phyloP scores from a whole-genome alignment of 2,329 filamentous ascomycete genomes.

The Talaromyces sp. region DNA sequence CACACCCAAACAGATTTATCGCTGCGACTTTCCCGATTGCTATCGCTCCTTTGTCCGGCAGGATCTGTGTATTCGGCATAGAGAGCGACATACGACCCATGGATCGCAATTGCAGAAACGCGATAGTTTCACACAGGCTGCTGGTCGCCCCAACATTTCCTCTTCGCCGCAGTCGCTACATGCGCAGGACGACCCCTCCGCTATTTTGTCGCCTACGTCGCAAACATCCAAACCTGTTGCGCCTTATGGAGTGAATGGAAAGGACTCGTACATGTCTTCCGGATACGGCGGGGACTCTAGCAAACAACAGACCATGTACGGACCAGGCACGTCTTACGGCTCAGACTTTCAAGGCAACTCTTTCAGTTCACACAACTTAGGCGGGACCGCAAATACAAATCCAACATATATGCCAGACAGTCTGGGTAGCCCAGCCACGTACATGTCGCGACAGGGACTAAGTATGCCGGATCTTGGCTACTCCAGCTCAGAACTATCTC shows the following conservation, averaged over 20 bases:
- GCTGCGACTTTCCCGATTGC: slow-evolving; percentile 89
- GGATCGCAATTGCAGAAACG: slow-evolving; percentile 51
- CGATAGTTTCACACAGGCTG: slow-evolving; percentile 41
- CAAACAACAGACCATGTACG: slow-evolving; percentile 24
- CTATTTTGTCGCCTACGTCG: slow-evolving; percentile 9
- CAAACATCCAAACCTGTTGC: slow-evolving; percentile 4
- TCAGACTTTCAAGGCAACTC: slow-evolving; percentile 19
- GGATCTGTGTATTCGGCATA: slow-evolving; percentile 82
- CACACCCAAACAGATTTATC: slow-evolving; percentile 90
- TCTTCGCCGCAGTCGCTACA: slow-evolving; percentile 21
- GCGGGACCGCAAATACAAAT: slow-evolving; percentile 21
- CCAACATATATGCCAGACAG: slow-evolving; percentile 11
- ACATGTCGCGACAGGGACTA: slow-evolving; percentile 21
- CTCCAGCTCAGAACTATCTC: slow-evolving; percentile 6
- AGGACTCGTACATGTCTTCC: neutral
- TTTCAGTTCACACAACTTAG: slow-evolving; percentile 22
- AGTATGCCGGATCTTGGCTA: slow-evolving; percentile 22
- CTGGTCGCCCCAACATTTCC: slow-evolving; percentile 27
- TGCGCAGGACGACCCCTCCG: slow-evolving; percentile 22
- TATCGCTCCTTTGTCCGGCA: slow-evolving; percentile 86
- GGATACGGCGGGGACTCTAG: neutral
- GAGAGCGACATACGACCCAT: slow-evolving; percentile 70
- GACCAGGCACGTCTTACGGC: slow-evolving; percentile 19
- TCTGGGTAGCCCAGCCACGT: slow-evolving; percentile 7
- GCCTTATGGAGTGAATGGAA: neutral